Evolutionary conservation across 2,329 filamentous ascomycete species (phyloP).

Genomic region (Daldinia eschscholtzii): DNA sequence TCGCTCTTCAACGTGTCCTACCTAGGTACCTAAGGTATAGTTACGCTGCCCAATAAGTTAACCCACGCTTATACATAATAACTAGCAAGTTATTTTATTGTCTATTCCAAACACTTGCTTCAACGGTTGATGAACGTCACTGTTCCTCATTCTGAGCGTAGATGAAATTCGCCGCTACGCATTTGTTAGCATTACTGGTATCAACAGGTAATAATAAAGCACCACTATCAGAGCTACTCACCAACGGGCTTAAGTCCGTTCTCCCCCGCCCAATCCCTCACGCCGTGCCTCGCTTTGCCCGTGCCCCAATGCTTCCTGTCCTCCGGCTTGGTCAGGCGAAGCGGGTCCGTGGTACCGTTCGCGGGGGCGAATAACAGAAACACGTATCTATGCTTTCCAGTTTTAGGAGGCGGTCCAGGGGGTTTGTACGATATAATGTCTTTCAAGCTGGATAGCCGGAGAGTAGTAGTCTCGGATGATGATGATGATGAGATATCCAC

Average conservation of each 20-base stretch:
- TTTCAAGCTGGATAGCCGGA: slow-evolving; percentile 45
- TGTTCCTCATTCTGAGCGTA: slow-evolving; percentile 57
- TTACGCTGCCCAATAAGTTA: too few relatives aligned
- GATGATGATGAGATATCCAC: slow-evolving; percentile 49
- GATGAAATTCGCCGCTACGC: slow-evolving; percentile 58
- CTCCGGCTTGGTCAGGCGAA: slow-evolving; percentile 54
- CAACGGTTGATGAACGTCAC: slow-evolving; percentile 47
- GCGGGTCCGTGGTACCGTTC: slow-evolving; percentile 55
- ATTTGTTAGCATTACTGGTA: slow-evolving; percentile 16
- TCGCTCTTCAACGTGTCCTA: too few relatives aligned
- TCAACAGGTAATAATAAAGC: not conserved
- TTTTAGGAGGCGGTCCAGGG: slow-evolving; percentile 57
- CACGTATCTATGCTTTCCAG: slow-evolving; percentile 60
- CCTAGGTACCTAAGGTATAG: too few relatives aligned
- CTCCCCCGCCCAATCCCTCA: slow-evolving; percentile 57
- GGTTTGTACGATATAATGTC: slow-evolving; percentile 58
- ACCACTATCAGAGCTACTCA: slow-evolving; percentile 45
- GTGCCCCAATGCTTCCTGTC: slow-evolving; percentile 58
- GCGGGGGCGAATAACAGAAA: slow-evolving; percentile 56
- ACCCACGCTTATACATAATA: too few relatives aligned
- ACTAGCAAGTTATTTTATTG: too few relatives aligned
- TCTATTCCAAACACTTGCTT: too few relatives aligned
- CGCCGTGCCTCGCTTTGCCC: slow-evolving; percentile 54
- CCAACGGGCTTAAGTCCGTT: slow-evolving; percentile 59
- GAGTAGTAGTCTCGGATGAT: slow-evolving; percentile 19